Conservation (phyloP, 495 filamentous ascomycete genomes). For the Penicillium soppii region DNA sequence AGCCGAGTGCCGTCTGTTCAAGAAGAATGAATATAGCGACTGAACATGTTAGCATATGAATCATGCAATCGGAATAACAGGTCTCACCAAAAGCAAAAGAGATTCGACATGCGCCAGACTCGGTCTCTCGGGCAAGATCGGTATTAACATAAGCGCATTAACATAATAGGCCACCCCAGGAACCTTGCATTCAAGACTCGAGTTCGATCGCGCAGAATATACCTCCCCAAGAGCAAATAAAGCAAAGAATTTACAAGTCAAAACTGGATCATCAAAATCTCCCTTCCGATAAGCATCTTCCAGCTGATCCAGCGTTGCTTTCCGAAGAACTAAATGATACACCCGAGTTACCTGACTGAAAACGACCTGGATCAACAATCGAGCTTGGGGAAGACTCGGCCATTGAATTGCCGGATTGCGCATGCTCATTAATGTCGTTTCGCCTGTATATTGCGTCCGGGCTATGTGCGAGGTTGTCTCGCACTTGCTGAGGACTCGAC, state of each 20-base stretch:
- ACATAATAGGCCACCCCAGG: slow-evolving; percentile 32
- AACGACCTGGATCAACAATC: slow-evolving; percentile 24
- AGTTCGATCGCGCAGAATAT: slow-evolving; percentile 21
- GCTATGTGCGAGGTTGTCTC: slow-evolving; percentile 24
- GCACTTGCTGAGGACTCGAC: slow-evolving; percentile 26
- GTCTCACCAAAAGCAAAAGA: slow-evolving; percentile 23
- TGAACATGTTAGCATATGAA: slow-evolving; percentile 3
- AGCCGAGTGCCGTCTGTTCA: slow-evolving; percentile 33
- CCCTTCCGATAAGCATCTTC: slow-evolving; percentile 17
- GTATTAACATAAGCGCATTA: slow-evolving; percentile 29
- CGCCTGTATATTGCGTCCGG: slow-evolving; percentile 27
- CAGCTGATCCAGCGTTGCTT: slow-evolving; percentile 24
- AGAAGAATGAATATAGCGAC: slow-evolving; percentile 33
- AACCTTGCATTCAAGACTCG: slow-evolving; percentile 16
- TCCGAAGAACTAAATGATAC: slow-evolving; percentile 30
- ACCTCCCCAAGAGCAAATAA: slow-evolving; percentile 35
- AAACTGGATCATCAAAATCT: slow-evolving; percentile 20
- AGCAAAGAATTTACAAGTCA: slow-evolving; percentile 30
- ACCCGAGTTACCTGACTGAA: slow-evolving; percentile 28
- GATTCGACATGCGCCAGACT: slow-evolving; percentile 27
- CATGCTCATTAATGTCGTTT: slow-evolving; percentile 19
- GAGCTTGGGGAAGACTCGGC: slow-evolving; percentile 25
- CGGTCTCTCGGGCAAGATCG: slow-evolving; percentile 30
- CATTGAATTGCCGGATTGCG: slow-evolving; percentile 18
- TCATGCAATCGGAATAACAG: neutral